Base-by-base conservation (phyloP, 257 asterid species). In the Asclepias syriaca region DNA sequence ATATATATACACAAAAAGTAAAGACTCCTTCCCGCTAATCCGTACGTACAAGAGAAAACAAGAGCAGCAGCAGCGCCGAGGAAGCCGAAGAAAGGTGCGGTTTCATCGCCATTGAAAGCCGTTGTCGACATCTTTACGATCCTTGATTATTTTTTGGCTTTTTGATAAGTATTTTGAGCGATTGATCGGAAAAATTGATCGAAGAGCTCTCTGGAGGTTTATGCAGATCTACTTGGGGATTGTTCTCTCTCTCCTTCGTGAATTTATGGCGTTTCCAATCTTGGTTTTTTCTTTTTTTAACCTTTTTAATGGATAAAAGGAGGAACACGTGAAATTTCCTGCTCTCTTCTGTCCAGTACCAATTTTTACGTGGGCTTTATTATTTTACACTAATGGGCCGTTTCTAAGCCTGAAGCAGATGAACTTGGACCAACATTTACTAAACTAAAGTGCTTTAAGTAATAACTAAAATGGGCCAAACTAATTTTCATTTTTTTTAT, bases 21-120 rank as follows among this genome's bases (percentile, higher is more conserved):
- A 22, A 56, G 22, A 56, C 12, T 4, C 32, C 37, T 12, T 19
- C 29, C n/a, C 0, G 14, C 12, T 19, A 54, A 54, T 54, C 27
- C 48, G 11, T 43, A 43, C 71, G 22, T 75, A 81, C 85, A 81
- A 70, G 85, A 81, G 80, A 81, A 81, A 63, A 81, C 85, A 19
- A 81, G 85, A 11, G 83, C 79, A 3, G 83, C 83, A 21, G 83
- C 77, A 19, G 79, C 83, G 73, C 79, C 79, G 37, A 79, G 83
- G 77, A 74, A 79, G 40, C 83, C 83, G 66, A 79, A 79, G 69
- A 78, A 74, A 34, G 83, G 83, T 0, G 83, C 83, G 19, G 83
- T 79, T 75, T 79, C 77, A 75, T 79, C 79, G 55, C 83, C 83
- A 57, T 68, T 78, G 72, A 81, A 81, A 37, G 45, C 37, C 45